Evolutionary conservation across 192 early-diverging fungal genomes (phyloP).

Genomic region (Lobulomyces angularis): DNA sequence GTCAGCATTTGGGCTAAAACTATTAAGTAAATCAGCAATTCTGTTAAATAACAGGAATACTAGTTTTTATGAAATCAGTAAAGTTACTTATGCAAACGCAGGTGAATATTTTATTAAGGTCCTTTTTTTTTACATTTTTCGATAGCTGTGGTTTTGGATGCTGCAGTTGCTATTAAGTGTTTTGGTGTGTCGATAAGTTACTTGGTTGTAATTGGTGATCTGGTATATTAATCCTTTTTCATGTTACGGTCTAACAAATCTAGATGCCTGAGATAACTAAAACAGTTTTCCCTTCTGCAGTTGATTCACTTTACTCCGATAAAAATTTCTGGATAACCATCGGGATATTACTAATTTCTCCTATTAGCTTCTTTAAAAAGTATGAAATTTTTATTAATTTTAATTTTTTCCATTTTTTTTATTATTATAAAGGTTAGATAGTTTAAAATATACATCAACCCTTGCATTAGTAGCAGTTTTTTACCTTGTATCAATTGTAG

Average conservation of each 20-base stretch:
- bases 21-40: slow-evolving; percentile 66
- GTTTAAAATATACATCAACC: slow-evolving; percentile 76
- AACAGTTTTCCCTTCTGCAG: background rate
- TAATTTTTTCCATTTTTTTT: no score
- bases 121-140: no score
- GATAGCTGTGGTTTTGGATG: slow-evolving; percentile 82
- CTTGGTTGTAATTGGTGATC: slow-evolving; percentile 85
- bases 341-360: slow-evolving; percentile 55
- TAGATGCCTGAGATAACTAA: background rate
- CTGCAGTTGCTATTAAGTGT: slow-evolving; percentile 97
- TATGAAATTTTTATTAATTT: no score
- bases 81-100: slow-evolving; percentile 81
- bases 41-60: slow-evolving; percentile 60
- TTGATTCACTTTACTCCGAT: background rate
- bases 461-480: slow-evolving; percentile 74
- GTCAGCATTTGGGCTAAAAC: slow-evolving; percentile 73
- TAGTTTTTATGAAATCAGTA: slow-evolving; percentile 81
- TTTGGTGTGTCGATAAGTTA: slow-evolving; percentile 95
- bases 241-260: slow-evolving; percentile 1
- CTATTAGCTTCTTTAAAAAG: no score
- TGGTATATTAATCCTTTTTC: slow-evolving; percentile 42
- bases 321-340: slow-evolving; percentile 73
- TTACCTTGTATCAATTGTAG: slow-evolving; percentile 77
- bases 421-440: slow-evolving; percentile 75
- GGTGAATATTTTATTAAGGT: no score